phyloP scores from a whole-genome alignment of 805 yeast genomes.

The Candida tallmaniae region DNA sequence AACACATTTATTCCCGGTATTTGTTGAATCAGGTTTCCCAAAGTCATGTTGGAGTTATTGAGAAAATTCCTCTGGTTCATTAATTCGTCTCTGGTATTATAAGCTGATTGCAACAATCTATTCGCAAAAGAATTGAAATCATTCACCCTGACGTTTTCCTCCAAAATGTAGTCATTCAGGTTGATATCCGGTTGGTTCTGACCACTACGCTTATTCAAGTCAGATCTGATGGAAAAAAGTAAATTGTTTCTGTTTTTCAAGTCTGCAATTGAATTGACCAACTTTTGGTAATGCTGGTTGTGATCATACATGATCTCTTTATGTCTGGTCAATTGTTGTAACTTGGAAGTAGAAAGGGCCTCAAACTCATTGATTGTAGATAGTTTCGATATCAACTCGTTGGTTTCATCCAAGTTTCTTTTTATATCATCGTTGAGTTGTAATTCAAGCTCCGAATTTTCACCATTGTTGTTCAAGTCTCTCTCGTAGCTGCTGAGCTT shows the following conservation, averaged over 20 bases:
- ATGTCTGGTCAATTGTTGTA: conserved; percentile 81
- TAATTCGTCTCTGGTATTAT: conserved; percentile 84
- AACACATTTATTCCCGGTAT: conserved; percentile 82
- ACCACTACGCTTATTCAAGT: conserved; percentile 61
- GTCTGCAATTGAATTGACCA: conserved; percentile 56
- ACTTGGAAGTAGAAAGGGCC: conserved; percentile 60
- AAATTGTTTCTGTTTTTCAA: conserved; percentile 76
- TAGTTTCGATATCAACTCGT: conserved; percentile 43
- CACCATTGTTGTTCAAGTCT: conserved; percentile 16
- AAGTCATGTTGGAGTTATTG: conserved; percentile 56
- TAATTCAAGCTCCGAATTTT: conserved; percentile 20
- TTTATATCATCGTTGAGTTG: conserved; percentile 18
- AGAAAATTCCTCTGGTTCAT: conserved; percentile 64
- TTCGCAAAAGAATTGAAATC: conserved; percentile 74
- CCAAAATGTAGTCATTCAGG: conserved; percentile 71
- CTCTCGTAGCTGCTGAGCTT: conserved; percentile 32
- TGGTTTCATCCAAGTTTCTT: conserved; percentile 36
- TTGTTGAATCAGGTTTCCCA: conserved; percentile 56
- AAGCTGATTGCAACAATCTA: conserved; percentile 75
- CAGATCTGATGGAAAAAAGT: conserved; percentile 70
- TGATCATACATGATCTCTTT: conserved; percentile 72
- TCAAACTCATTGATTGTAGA: conserved; percentile 13
- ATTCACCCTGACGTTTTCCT: conserved; percentile 72
- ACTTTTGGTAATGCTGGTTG: conserved; percentile 54
- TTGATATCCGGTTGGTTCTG: conserved; percentile 12